Base-by-base conservation (phyloP, 306 rosid species). In the Cucurbita argyrosperma region DNA sequence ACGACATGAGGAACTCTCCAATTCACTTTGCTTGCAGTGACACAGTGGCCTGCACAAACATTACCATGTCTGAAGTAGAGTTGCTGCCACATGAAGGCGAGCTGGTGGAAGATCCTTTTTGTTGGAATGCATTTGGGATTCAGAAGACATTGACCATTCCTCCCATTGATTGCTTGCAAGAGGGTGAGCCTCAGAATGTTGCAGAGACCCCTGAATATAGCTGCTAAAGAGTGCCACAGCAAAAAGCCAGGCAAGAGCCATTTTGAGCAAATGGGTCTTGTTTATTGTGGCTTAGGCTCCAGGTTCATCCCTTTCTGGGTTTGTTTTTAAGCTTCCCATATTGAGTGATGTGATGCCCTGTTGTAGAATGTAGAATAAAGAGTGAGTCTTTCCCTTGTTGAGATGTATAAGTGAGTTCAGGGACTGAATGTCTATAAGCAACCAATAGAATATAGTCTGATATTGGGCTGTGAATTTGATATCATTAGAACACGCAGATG, bases 1-100 rank as follows among this genome's bases (percentile, higher is more conserved):
- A 94, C 50, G 92, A 94, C 63, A 97, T 90, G 18, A 80, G 97
- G 71, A 86, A 64, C 76, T 88, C 98, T 62, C 98, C 98, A 0
- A 90, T 94, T 12, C 98, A 94, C 82, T 94, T 94, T 67, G 97
- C 98, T 0, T 94, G 99, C 76, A 95, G 99, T 42, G 99, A 95
- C 81, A 58, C 84, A 0, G 81, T 94, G 26, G 86, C 99, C 11
- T 95, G 99, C 88, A 89, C 97, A 18, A 91, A 95, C 81, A 87
- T 91, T 37, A 87, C 89, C 5, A 87, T 95, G 46, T 87, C 96
- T 8, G 99, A 95, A 50, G 85, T 95, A 30, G 99, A 95, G 83
- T 88, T 91, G 49, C 70, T 82, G 16, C 99, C 99, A 2, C 75
- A 84, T 6, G 97, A 95, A 76, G 97, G 99, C 1, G 76, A 82